Evolutionary conservation across 106 monocot genomes (phyloP).

Genomic region (Acorus calamus): DNA sequence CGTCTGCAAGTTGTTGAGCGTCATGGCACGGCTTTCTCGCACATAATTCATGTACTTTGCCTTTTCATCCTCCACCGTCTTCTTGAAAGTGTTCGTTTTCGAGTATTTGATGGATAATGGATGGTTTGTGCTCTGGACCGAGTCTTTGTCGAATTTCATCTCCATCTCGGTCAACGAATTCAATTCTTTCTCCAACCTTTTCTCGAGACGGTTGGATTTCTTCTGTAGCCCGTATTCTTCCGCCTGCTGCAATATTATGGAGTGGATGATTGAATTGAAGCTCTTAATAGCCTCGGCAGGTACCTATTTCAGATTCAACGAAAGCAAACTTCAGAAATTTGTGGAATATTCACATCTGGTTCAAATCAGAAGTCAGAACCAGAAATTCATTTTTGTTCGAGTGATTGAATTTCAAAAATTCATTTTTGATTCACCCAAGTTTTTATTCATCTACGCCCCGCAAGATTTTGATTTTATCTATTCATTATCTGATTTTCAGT

Average conservation of each 20-base stretch:
- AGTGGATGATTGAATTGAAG: slow-evolving; percentile 53
- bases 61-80: slow-evolving; percentile 62
- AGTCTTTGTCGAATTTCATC: background rate
- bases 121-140: background rate
- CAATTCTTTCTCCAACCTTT: slow-evolving; percentile 47
- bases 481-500: too few relatives aligned
- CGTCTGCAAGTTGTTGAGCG: slow-evolving; percentile 52
- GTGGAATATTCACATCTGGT: background rate
- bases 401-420: too few relatives aligned
- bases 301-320: slow-evolving; percentile 27
- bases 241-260: slow-evolving; percentile 49
- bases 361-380: too few relatives aligned
- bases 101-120: slow-evolving; percentile 11
- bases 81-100: slow-evolving; percentile 46
- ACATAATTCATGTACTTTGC: slow-evolving; percentile 49
- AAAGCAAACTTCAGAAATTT: background rate
- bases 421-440: too few relatives aligned
- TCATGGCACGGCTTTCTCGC: slow-evolving; percentile 61
- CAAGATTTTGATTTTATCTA: too few relatives aligned
- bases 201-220: slow-evolving; percentile 43
- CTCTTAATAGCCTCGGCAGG: slow-evolving; percentile 75
- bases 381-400: too few relatives aligned
- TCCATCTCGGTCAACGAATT: slow-evolving; percentile 17
- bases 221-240: slow-evolving; percentile 58
- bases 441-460: too few relatives aligned